Evolutionary conservation across 495 filamentous ascomycete genomes (phyloP), one percentile per base, ranked within the genome.

Genomic region (Bathelium albidoporum): DNA sequence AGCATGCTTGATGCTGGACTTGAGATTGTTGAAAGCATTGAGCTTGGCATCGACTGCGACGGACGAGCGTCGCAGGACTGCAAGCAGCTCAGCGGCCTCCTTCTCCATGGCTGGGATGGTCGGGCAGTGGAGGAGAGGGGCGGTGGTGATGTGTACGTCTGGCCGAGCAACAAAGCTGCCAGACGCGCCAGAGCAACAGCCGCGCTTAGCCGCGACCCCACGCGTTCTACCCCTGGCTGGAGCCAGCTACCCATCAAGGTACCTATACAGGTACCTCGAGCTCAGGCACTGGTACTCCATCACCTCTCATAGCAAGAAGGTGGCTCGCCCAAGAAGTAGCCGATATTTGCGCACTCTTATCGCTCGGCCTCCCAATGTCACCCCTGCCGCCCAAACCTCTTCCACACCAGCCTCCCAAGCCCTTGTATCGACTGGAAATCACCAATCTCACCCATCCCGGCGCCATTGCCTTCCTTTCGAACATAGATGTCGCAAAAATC

Each of bases 1-100:
- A 62, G 85, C 86, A 70, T 93, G 90, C 74, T 95, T 96, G 77
- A 96, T 94, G 69, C 85, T 83, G 58, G 88, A 88, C 73, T 95
- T 95, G 73, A 92, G 74, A 66, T 78, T 79, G 59, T 84, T 89
- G 59, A 95, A 77, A 39, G 83, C 82, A 58, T 83, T 75, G 63
- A 90, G 80, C 72, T 91, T 91, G 43, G 80, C 76, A 63, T 95
- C 90, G 68, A 87, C 77, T 7, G 85, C 79, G 32, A 81, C 77
- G 64, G 89, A 88, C 53, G 72, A 70, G 72, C 85, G 87, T 70
- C 85, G 87, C 62, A 93, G 79, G 58, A 84, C 77, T 34, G 79
- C 79, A 65, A 86, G 73, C 61, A 94, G 81, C 75, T 86, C 83
- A 45, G 77, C 77, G 68, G 85, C 83, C 75, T 87, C 82, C 49